Evolutionary conservation across 2,329 filamentous ascomycete species (phyloP), one percentile per base, ranked within the genome.

Genomic region (Arachnomyces sp.): DNA sequence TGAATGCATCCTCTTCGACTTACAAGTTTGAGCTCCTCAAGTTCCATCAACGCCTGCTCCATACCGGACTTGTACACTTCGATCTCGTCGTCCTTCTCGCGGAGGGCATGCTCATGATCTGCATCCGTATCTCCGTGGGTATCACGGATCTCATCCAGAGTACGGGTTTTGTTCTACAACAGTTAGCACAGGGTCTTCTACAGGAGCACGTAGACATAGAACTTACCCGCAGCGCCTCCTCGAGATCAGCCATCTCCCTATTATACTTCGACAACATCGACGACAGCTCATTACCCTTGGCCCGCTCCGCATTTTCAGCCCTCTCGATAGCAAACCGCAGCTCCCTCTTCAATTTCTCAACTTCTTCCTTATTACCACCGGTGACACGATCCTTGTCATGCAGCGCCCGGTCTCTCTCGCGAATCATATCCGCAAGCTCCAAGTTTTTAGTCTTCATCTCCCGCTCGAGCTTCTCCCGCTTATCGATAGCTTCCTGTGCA

Each of bases 401-500:
- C 38, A 95, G 67, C 21, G 92, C 92, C 48, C 92, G 80, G 58
- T 98, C 92, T 52, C 92, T 78, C 68, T 98, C 92, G 32, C 92
- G 80, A 49, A 98, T 98, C 92, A 98, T 96, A 61, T 96, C 88
- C 25, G 92, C 92, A 46, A 98, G 69, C 63, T 98, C 92, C n/a
- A 98, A 72, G 59, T 98, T 98, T 77, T 98, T 98, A 21, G 90
- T 95, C 77, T 98, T 98, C 61, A 98, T 84, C 67, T 98, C 92
- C 28, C 90, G 84, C 68, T 96, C 88, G 38, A 98, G 75, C 71
- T 93, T 95, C 69, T 98, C 92, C 7, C 90, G 82, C 52, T 78
- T 82, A 42, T 96, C 92, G 48, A 96, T 95, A 1, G 92, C 92
- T 67, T 98, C 92, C 60, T 96, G 90, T 0, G 92, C 92, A 4